Percentiles rank a stretch among this genome's conserved stretches.
Evolutionary conservation across 2,329 filamentous ascomycete species (phyloP).

Genomic region (Helminthosporium solani): DNA sequence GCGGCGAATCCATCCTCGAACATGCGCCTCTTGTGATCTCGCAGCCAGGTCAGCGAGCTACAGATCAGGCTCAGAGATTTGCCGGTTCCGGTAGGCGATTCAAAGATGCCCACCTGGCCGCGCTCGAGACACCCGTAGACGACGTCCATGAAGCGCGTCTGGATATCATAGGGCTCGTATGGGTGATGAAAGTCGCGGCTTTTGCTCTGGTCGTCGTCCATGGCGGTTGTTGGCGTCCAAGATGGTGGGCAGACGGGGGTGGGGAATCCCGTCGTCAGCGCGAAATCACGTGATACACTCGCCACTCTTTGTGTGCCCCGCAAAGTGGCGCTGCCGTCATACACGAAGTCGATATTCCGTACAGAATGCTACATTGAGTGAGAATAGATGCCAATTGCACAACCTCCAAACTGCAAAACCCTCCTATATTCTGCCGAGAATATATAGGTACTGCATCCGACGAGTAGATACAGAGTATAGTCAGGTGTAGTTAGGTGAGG

Average conservation of each 20-base stretch:
- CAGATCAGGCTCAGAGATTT: slow-evolving; percentile 93
- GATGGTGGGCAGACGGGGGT: not conserved
- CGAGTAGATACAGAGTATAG: too few species aligned
- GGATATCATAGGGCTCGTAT: slow-evolving; percentile 83
- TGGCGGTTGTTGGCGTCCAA: slow-evolving; percentile 22
- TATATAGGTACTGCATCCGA: too few species aligned
- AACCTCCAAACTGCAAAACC: too few species aligned
- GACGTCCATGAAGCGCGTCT: slow-evolving; percentile 81
- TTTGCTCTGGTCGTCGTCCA: not conserved
- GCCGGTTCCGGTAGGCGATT: slow-evolving; percentile 90
- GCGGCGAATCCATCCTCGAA: slow-evolving; percentile 57
- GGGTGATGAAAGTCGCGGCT: slow-evolving; percentile 75
- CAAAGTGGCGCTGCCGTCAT: too few species aligned
- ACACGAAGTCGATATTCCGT: too few species aligned
- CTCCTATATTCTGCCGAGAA: too few species aligned
- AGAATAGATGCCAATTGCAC: too few species aligned
- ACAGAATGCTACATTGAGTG: too few species aligned
- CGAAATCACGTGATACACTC: too few species aligned
- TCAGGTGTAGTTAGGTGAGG: too few species aligned
- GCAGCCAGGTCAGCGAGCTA: slow-evolving; percentile 85
- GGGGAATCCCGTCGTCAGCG: too few species aligned
- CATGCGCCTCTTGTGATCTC: slow-evolving; percentile 68
- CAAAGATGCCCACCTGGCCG: slow-evolving; percentile 82
- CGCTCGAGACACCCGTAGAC: slow-evolving; percentile 77
- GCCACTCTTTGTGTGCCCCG: too few species aligned